Evolutionary conservation across 2,329 filamentous ascomycete species (phyloP).

Genomic region (Colletotrichum sp.): DNA sequence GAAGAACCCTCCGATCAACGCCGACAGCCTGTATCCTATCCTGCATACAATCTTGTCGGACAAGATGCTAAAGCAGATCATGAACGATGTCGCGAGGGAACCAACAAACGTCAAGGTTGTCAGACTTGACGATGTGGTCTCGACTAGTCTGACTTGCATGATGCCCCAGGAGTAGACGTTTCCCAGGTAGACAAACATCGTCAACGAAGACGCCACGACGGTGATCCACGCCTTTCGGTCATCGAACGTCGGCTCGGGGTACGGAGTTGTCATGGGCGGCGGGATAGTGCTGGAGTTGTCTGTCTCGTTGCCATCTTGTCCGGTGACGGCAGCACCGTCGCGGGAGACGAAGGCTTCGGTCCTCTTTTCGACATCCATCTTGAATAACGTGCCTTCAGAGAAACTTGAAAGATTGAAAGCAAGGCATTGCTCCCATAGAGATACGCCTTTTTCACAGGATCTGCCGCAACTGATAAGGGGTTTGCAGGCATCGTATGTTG

Average conservation of each 20-base stretch:
- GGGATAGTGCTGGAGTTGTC: neutral
- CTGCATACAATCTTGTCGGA: slow-evolving; percentile 26
- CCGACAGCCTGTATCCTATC: slow-evolving; percentile 26
- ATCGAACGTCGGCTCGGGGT: neutral
- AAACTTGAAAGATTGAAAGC: neutral
- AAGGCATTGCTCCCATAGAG: neutral
- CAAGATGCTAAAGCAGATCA: slow-evolving; percentile 29
- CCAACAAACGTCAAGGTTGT: slow-evolving; percentile 32
- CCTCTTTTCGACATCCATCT: slow-evolving; percentile 7
- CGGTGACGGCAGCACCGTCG: neutral
- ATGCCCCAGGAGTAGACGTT: slow-evolving; percentile 33
- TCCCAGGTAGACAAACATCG: slow-evolving; percentile 32
- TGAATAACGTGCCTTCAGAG: neutral
- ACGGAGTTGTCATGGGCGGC: neutral
- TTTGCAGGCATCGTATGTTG: neutral
- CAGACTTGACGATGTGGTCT: slow-evolving; percentile 24
- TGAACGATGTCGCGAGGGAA: slow-evolving; percentile 31
- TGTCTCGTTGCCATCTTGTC: neutral
- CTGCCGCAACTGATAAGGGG: neutral
- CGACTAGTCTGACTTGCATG: slow-evolving; percentile 27
- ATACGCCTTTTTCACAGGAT: neutral
- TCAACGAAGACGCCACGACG: slow-evolving; percentile 26
- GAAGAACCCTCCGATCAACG: slow-evolving; percentile 26
- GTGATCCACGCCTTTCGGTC: slow-evolving; percentile 27
- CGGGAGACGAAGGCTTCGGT: neutral